Evolutionary conservation across 495 filamentous ascomycete species (phyloP), one percentile per base, ranked within the genome.

Genomic region (Daldinia bambusicola): DNA sequence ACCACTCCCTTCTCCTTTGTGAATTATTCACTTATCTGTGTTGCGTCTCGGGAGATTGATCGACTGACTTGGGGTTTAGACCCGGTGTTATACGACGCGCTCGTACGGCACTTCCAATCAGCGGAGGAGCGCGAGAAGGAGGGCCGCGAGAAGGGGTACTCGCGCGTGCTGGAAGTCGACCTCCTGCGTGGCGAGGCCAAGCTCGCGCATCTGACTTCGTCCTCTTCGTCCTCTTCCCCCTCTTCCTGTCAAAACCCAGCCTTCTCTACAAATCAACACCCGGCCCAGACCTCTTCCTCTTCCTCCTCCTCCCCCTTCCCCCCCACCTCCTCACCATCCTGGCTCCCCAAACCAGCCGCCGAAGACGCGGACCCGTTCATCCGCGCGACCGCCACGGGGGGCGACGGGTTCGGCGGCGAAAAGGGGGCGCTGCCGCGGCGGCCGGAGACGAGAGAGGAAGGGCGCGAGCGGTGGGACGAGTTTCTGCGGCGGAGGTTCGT

Each of bases 101-200:
- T 94, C 13, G 87, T 96, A 72, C 89, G 91, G 50, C 90, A 89
- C 67, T 94, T 94, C 78, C 92, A 93, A 59, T 88, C 88, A 2
- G 76, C 90, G 13, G 83, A 85, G 13, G 92, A 96, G 80, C 85
- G 92, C 58, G 90, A 93, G 77, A 85, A 83, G 13, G 90, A 93
- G 66, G 91, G 89, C 12, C 86, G 86, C 13, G 81, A 79, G 2
- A 92, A 91, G 75, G 92, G 93, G 1, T 94, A 92, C 74, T 88
- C 89, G 3, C 90, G 91, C 12, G 80, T 89, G 3, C 84, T 95
- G 0, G 89, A 94, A 74, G 86, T 90, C 1, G 91, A 92, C 69
- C 77, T 95, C 0, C 67, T 87, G 34, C 88, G 92, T 9, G 89
- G 90, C 0, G 92, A 95, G 74, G 91, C 90, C 32, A 90, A 90